These are phyloP conservation scores for Tilletia walkeri DNA, from an alignment of 1,284 basidiomycete species.

Conservation along the genomic window DNA sequence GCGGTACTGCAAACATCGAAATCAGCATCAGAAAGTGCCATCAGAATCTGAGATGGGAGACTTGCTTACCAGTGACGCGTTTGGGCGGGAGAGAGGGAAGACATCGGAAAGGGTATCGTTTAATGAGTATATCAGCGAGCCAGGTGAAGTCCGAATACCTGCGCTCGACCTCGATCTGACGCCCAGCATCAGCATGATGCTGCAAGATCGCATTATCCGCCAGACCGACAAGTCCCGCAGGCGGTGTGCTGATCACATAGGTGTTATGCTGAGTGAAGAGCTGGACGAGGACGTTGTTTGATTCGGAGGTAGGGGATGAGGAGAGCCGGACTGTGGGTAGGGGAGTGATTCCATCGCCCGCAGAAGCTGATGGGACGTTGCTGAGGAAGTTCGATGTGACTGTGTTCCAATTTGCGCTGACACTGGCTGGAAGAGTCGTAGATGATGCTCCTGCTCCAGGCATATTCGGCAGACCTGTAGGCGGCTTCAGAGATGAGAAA, in stretches of 20 bases:
- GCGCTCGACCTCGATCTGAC: neutral
- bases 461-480: neutral
- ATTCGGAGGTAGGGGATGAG: neutral
- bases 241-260: neutral
- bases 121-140: neutral
- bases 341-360: neutral
- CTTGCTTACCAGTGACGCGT: neutral
- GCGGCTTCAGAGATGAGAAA: neutral
- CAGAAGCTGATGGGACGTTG: neutral
- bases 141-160: neutral
- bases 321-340: neutral
- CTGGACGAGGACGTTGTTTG: neutral
- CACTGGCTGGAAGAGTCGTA: neutral
- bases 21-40: neutral
- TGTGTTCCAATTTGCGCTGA: neutral
- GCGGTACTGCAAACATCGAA: neutral
- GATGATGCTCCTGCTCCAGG: neutral
- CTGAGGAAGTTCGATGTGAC: neutral
- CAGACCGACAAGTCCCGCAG: neutral
- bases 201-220: neutral
- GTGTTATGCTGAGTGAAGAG: conserved; percentile 2
- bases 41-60: neutral
- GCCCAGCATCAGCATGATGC: neutral
- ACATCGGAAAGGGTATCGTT: neutral
- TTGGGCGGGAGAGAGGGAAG: conserved; percentile 1